A percentile compares a stretch with the other conserved stretches of the same genome.
Evolutionary conservation across 83 land plant species (phyloP).

Genomic region (Picea engelmannii): DNA sequence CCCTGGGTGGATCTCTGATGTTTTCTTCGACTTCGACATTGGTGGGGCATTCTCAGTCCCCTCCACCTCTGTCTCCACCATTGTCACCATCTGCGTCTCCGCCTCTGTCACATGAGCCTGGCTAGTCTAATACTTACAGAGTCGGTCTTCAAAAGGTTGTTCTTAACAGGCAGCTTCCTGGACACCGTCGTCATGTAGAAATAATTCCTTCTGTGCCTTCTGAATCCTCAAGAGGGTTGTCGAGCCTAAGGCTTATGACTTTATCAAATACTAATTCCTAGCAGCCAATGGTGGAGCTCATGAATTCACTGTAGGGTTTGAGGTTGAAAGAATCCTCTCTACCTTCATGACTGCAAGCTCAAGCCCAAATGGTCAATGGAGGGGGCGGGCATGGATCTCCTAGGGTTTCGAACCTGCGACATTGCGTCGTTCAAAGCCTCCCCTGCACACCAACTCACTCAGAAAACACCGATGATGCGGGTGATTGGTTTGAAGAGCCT

Average conservation of each 20-base stretch:
- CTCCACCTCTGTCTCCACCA: slow-evolving; percentile 17
- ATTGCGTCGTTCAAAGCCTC: not conserved
- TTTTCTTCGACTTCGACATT: slow-evolving; percentile 27
- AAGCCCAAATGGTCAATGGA: too few species aligned
- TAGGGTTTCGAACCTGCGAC: slow-evolving; percentile 12
- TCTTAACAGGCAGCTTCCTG: not conserved
- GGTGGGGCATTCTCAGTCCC: slow-evolving; percentile 9
- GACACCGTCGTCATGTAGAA: not conserved
- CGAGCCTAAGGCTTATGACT: not conserved
- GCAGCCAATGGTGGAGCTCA: not conserved
- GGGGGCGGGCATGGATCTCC: not conserved
- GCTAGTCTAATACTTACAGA: not conserved
- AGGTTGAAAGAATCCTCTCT: not conserved
- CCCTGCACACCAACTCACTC: slow-evolving; percentile 6
- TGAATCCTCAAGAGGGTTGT: not conserved
- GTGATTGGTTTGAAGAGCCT: not conserved
- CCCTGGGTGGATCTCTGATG: not conserved
- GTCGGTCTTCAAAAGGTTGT: not conserved
- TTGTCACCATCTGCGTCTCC: slow-evolving; percentile 12
- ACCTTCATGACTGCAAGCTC: not conserved
- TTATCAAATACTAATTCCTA: not conserved
- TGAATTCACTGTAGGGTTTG: not conserved
- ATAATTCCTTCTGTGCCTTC: too few species aligned
- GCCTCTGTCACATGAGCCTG: not conserved
- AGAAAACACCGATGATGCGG: not conserved